phyloP scores from a whole-genome alignment of 805 yeast species.

The Saturnispora saitoi region DNA sequence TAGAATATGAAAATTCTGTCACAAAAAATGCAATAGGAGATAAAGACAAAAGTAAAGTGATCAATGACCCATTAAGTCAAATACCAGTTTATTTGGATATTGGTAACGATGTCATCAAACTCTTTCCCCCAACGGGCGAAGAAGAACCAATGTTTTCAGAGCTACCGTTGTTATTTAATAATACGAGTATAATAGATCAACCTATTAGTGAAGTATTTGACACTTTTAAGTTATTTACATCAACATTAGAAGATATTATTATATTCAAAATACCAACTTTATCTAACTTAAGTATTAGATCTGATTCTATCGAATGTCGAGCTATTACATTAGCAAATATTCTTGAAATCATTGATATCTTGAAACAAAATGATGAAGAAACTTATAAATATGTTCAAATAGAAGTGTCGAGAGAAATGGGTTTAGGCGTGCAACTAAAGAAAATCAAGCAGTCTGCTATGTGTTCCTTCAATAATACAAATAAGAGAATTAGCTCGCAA shows the following conservation, averaged over 20 bases:
- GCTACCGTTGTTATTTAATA: slow-evolving; percentile 17
- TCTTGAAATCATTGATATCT: slow-evolving; percentile 14
- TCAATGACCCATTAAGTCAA: slow-evolving; percentile 2
- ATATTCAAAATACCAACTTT: slow-evolving; percentile 16
- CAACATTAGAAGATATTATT: slow-evolving; percentile 1
- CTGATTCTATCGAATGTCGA: slow-evolving; percentile 18
- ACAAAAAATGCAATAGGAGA: background rate
- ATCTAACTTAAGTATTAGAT: slow-evolving; percentile 19
- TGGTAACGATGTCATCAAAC: slow-evolving; percentile 22
- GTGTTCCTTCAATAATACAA: background rate
- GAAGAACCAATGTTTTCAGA: slow-evolving; percentile 22
- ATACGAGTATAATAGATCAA: slow-evolving; percentile 8
- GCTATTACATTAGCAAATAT: slow-evolving; percentile 17
- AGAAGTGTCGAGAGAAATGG: slow-evolving; percentile 13
- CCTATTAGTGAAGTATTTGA: slow-evolving; percentile 11
- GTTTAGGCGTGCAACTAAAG: background rate
- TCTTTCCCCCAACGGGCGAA: slow-evolving; percentile 15
- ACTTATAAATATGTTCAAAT: slow-evolving; percentile 20
- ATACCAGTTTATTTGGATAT: slow-evolving; percentile 24
- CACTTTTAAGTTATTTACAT: slow-evolving; percentile 3
- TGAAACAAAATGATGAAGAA: slow-evolving; percentile 18
- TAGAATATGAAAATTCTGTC: slow-evolving; percentile 3
- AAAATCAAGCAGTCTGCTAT: slow-evolving; percentile 1
- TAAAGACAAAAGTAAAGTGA: background rate
- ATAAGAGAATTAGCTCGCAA: background rate